Conservation (phyloP, 371 early-diverging fungal genomes). For the Dinochytrium kinnereticum region DNA sequence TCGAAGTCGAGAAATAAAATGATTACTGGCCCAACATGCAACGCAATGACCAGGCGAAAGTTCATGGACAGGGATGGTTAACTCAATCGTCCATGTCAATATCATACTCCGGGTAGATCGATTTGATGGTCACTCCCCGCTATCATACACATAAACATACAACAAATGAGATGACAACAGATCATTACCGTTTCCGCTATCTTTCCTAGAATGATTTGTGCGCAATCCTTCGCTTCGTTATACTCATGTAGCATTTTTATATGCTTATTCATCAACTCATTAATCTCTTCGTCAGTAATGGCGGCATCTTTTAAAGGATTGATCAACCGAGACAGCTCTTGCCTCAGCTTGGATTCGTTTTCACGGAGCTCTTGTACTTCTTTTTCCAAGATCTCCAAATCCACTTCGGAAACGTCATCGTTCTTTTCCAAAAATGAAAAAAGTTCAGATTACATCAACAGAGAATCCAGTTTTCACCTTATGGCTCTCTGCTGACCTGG, state of each 20-base stretch:
- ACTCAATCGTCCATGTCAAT: constrained; percentile 12
- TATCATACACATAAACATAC: not conserved
- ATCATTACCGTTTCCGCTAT: constrained; percentile 19
- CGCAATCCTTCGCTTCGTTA: constrained; percentile 60
- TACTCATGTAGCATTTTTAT: constrained; percentile 57
- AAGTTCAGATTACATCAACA: not conserved
- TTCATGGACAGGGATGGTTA: too few relatives aligned
- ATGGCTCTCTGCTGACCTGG: not conserved
- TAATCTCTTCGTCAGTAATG: constrained; percentile 31
- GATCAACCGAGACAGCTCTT: not conserved
- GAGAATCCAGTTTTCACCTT: not conserved
- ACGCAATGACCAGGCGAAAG: too few relatives aligned
- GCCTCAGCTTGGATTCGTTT: not conserved
- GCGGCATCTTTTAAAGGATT: not conserved
- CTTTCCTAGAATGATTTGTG: constrained; percentile 51
- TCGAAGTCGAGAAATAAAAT: too few relatives aligned
- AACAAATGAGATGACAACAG: too few relatives aligned
- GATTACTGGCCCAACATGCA: too few relatives aligned
- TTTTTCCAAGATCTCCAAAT: not conserved
- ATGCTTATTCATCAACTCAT: constrained; percentile 41
- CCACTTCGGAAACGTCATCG: not conserved
- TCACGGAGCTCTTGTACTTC: not conserved
- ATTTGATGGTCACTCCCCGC: constrained; percentile 11
- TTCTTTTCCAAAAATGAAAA: not conserved
- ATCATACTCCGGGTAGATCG: not conserved